phyloP scores from a whole-genome alignment of 2,329 filamentous ascomycete species.

The Cladosporium sp. region DNA sequence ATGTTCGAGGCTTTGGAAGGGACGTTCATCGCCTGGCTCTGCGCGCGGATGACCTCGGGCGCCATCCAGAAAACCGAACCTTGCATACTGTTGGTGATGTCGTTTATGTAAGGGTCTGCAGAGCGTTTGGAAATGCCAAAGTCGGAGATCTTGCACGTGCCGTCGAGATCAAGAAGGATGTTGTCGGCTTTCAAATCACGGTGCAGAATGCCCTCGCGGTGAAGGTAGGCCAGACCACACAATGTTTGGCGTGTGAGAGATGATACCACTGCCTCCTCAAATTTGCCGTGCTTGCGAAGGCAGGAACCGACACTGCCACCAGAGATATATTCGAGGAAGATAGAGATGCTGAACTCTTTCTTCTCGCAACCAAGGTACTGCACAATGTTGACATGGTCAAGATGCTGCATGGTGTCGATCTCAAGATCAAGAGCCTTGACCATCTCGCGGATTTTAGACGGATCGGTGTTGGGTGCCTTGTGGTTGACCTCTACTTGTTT shows the following conservation, averaged over 20 bases:
- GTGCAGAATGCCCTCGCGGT: conserved; percentile 90
- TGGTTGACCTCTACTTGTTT: conserved; percentile 98
- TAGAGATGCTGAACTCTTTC: conserved; percentile 89
- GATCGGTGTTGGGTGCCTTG: conserved; percentile 54
- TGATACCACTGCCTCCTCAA: conserved; percentile 88
- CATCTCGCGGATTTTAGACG: conserved; percentile 80
- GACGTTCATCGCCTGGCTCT: conserved; percentile 54
- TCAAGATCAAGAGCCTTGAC: conserved; percentile 94
- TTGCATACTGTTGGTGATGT: conserved; percentile 96
- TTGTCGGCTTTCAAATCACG: conserved; percentile 98
- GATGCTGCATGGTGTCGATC: conserved; percentile 99
- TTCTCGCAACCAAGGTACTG: conserved; percentile 96
- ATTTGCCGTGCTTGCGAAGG: conserved; percentile 95
- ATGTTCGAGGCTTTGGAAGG: conserved; percentile 8
- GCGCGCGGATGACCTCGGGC: conserved; percentile 90
- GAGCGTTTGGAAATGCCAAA: conserved; percentile 99
- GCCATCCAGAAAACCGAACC: conserved; percentile 99
- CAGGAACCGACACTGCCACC: conserved; percentile 97
- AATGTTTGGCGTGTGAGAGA: conserved; percentile 89
- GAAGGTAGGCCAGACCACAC: conserved; percentile 83
- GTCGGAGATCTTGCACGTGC: conserved; percentile 97
- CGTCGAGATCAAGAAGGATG: conserved; percentile 89
- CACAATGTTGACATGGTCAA: conserved; percentile 97
- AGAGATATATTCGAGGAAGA: conserved; percentile 98
- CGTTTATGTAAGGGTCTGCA: conserved; percentile 98